A percentile compares a stretch with the other conserved stretches of the same genome.
Conservation (phyloP, 768 basidiomycete genomes). For the Psilocybe subaeruginosa region DNA sequence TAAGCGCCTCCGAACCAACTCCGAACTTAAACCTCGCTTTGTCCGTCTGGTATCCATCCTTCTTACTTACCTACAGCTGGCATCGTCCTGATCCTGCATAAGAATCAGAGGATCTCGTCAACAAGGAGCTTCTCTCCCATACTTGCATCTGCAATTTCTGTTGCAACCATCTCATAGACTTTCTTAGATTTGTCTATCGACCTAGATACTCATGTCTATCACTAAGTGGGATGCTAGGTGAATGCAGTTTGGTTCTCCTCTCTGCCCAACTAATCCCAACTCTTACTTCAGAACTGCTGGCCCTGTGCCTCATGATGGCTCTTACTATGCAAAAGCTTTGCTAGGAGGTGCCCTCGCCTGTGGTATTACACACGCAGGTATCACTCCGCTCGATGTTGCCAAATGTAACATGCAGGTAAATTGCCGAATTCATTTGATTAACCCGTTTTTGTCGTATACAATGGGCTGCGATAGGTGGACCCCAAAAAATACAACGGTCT, state of each 20-base stretch:
- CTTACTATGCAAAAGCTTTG: slow-evolving; percentile 86
- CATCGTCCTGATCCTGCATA: neutral
- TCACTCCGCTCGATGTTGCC: slow-evolving; percentile 86
- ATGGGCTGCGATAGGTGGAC: slow-evolving; percentile 57
- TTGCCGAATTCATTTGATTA: neutral
- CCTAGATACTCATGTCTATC: slow-evolving; percentile 47
- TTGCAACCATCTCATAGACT: slow-evolving; percentile 21
- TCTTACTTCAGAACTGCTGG: slow-evolving; percentile 54
- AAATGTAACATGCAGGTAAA: slow-evolving; percentile 91
- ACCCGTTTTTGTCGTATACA: neutral
- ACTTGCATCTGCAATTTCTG: neutral
- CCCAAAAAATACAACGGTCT: slow-evolving; percentile 77
- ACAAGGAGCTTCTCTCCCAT: neutral
- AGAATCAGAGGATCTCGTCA: neutral
- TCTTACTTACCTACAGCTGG: neutral
- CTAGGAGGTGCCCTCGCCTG: slow-evolving; percentile 88
- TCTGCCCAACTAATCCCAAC: neutral
- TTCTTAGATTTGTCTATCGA: slow-evolving; percentile 33
- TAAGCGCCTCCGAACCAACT: neutral
- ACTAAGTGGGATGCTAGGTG: slow-evolving; percentile 82
- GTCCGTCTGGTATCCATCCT: neutral
- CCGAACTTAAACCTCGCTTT: neutral
- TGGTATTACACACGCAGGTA: slow-evolving; percentile 88
- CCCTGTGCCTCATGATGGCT: slow-evolving; percentile 73
- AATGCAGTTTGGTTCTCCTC: slow-evolving; percentile 7